These are phyloP conservation scores for Xerocomellus intermedius DNA, from an alignment of 768 basidiomycete species.

Conservation along the genomic window DNA sequence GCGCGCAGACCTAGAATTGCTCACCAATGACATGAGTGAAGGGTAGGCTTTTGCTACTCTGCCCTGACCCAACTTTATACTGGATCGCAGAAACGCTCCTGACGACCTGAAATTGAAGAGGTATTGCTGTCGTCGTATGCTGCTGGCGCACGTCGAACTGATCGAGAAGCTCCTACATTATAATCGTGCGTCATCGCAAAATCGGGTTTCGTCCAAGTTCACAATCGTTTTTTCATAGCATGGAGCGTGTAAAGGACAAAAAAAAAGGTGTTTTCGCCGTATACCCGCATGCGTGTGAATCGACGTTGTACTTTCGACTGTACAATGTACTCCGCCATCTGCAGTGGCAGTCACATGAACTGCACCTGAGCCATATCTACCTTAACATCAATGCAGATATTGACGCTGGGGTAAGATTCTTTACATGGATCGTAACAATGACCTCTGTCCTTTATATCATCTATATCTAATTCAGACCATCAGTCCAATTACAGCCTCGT, in stretches of 20 bases:
- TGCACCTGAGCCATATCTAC: no score
- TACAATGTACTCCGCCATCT: no score
- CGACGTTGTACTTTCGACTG: not conserved
- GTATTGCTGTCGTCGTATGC: conserved; percentile 97
- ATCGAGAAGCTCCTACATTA: conserved; percentile 97
- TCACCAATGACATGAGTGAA: conserved; percentile 81
- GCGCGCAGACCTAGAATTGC: conserved; percentile 79
- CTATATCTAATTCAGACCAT: no score
- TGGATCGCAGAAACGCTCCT: conserved; percentile 68
- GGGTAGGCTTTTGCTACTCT: conserved; percentile 55
- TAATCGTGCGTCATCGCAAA: conserved; percentile 67
- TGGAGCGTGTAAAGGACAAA: conserved; percentile 35
- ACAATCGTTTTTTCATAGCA: conserved; percentile 21
- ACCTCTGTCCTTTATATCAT: no score
- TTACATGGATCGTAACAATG: no score
- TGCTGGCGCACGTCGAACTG: conserved; percentile 94
- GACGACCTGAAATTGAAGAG: conserved; percentile 87
- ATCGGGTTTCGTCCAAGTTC: not conserved
- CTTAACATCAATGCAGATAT: no score
- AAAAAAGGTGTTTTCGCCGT: conserved; percentile 3
- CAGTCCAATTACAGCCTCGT: no score
- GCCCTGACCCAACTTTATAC: not conserved
- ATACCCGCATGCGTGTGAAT: not conserved
- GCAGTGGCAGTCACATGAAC: no score
- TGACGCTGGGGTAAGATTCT: no score